A percentile compares a stretch with the other conserved stretches of the same genome.
Evolutionary conservation across 306 rosid genomes (phyloP).

Genomic region (Casuarina equisetifolia): DNA sequence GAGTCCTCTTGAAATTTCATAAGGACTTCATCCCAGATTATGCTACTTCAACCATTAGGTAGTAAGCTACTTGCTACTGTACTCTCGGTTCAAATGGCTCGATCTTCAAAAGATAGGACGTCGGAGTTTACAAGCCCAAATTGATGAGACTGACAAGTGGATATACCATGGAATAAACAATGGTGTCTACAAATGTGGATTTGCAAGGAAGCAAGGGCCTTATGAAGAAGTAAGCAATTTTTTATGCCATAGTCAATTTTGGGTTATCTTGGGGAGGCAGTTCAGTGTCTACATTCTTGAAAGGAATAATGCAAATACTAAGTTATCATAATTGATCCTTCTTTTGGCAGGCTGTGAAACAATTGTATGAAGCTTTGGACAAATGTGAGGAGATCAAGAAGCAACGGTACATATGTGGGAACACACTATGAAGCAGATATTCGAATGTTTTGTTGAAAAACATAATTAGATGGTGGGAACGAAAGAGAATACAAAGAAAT

Average conservation of each 20-base stretch:
- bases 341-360: conserved; percentile 64
- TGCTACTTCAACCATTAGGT: neutral
- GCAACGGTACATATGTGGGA: conserved; percentile 85
- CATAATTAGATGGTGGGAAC: too few species aligned
- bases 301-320: conserved; percentile 14
- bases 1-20: neutral
- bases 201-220: conserved; percentile 81
- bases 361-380: conserved; percentile 75
- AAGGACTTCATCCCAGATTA: neutral
- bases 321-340: conserved; percentile 25
- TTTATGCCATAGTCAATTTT: neutral
- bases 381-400: conserved; percentile 72
- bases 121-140: conserved; percentile 60
- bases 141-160: conserved; percentile 75
- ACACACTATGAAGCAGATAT: conserved; percentile 79
- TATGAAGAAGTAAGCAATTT: conserved; percentile 56
- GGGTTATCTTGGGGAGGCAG: neutral
- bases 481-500: too few species aligned
- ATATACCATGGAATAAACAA: conserved; percentile 65
- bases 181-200: conserved; percentile 91
- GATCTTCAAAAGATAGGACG: conserved; percentile 69
- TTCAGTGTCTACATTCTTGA: conserved; percentile 12
- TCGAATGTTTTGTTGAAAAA: conserved; percentile 35
- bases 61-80: neutral
- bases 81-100: conserved; percentile 51